Conservation (phyloP, 140 eudicot genomes). For the Senecio squalidus region DNA sequence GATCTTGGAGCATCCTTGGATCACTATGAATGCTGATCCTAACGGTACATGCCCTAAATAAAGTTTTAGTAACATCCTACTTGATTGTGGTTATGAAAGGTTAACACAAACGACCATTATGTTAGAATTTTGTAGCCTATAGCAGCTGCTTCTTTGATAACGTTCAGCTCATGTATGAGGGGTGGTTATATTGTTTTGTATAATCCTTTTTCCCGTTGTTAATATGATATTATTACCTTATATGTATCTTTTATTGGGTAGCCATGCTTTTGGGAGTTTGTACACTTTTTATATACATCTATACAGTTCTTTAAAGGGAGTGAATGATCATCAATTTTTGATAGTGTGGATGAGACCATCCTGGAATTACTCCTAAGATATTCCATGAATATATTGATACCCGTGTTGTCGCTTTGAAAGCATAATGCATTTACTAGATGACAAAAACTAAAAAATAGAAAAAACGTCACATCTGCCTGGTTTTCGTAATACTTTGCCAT, state of each 20-base stretch:
- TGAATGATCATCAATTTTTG: too few species aligned
- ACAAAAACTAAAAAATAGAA: too few species aligned
- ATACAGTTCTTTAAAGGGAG: too few species aligned
- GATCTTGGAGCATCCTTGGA: conserved; percentile 91
- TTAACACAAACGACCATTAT: not conserved
- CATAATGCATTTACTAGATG: too few species aligned
- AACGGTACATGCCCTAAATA: conserved; percentile 37
- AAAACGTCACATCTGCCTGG: too few species aligned
- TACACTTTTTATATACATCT: too few species aligned
- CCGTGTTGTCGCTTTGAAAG: too few species aligned
- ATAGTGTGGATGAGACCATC: too few species aligned
- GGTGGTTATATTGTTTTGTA: not conserved
- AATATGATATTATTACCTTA: not conserved
- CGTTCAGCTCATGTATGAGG: not conserved
- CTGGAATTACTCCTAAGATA: too few species aligned
- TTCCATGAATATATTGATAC: too few species aligned
- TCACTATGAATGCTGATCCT: conserved; percentile 58
- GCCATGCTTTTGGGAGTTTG: too few species aligned
- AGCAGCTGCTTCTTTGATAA: not conserved
- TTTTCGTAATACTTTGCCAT: too few species aligned
- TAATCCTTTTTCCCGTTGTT: not conserved
- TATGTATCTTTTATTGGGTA: not conserved
- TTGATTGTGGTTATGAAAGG: not conserved
- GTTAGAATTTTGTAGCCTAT: conserved; percentile 13
- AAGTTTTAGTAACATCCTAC: not conserved